Percentiles rank a stretch among this genome's conserved stretches.
Evolutionary conservation across 345 rosid genomes (phyloP).

Genomic region (Acer negundo): DNA sequence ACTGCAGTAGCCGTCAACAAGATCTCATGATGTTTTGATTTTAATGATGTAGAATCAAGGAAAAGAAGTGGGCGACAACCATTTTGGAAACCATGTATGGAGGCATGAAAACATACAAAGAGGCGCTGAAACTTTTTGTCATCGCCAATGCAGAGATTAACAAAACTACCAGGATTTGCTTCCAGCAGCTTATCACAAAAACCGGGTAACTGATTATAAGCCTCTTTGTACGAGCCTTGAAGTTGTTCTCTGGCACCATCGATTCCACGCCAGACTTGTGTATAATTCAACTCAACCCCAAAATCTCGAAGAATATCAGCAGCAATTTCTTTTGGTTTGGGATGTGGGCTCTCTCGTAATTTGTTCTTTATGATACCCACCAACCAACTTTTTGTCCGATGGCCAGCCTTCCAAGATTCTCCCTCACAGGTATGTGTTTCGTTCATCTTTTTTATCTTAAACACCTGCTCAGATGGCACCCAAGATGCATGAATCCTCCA

Average conservation of each 20-base stretch:
- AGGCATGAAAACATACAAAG: conserved; percentile 68
- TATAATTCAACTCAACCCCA: conserved; percentile 74
- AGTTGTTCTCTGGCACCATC: conserved; percentile 86
- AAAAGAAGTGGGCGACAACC: conserved; percentile 92
- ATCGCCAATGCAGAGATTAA: conserved; percentile 51
- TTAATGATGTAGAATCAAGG: conserved; percentile 68
- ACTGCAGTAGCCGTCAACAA: conserved; percentile 78
- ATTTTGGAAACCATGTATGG: conserved; percentile 62
- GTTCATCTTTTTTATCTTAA: conserved; percentile 64
- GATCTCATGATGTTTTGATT: conserved; percentile 77
- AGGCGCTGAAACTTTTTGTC: conserved; percentile 73
- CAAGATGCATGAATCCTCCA: conserved; percentile 82
- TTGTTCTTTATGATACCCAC: conserved; percentile 78
- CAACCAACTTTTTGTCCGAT: conserved; percentile 83
- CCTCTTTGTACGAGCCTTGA: conserved; percentile 75
- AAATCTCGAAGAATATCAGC: conserved; percentile 63
- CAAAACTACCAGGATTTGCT: conserved; percentile 77
- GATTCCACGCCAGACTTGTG: conserved; percentile 85
- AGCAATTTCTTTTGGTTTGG: conserved; percentile 79
- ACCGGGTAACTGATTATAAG: conserved; percentile 68
- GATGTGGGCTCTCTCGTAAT: conserved; percentile 71
- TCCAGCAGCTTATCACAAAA: conserved; percentile 62
- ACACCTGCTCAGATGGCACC: conserved; percentile 72
- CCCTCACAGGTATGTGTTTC: conserved; percentile 71
- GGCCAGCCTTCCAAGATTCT: conserved; percentile 79